Conservation (phyloP, 805 yeast genomes). For the Ogataea philodendri region DNA sequence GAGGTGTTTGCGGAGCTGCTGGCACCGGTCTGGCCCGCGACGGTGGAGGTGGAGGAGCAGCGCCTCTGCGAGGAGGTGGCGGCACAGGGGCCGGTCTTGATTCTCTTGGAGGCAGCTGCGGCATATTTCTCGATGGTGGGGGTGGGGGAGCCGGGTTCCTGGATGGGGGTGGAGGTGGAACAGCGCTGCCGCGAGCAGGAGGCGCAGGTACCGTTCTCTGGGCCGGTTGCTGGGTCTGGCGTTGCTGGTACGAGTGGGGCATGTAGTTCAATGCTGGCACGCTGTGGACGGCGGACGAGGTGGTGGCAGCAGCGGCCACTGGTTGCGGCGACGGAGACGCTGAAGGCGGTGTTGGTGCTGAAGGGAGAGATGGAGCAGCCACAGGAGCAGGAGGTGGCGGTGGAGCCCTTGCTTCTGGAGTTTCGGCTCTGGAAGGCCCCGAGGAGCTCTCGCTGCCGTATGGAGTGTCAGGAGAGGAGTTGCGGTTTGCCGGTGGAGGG, state of each 20-base stretch:
- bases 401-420: constrained; percentile 4
- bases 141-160: constrained; percentile 37
- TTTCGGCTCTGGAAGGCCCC: constrained; percentile 7
- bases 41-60: constrained; percentile 48
- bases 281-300: too few species aligned
- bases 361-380: constrained; percentile 3
- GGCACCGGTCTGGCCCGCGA: constrained; percentile 29
- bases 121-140: constrained; percentile 26
- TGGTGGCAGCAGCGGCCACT: too few species aligned
- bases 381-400: not conserved
- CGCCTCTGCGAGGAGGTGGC: constrained; percentile 33
- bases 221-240: constrained; percentile 2
- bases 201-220: constrained; percentile 24
- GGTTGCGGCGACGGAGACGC: constrained; percentile 27
- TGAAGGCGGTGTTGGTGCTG: not conserved
- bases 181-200: constrained; percentile 22
- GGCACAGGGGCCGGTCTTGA: constrained; percentile 34
- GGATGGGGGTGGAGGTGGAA: constrained; percentile 29
- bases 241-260: constrained; percentile 16
- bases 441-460: constrained; percentile 4
- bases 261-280: constrained; percentile 22
- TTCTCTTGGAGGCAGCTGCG: constrained; percentile 26
- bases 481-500: constrained; percentile 32
- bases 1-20: constrained; percentile 13
- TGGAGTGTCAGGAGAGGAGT: constrained; percentile 16